Base-by-base conservation (phyloP, 495 filamentous ascomycete species). In the Penicillium tannophilum region DNA sequence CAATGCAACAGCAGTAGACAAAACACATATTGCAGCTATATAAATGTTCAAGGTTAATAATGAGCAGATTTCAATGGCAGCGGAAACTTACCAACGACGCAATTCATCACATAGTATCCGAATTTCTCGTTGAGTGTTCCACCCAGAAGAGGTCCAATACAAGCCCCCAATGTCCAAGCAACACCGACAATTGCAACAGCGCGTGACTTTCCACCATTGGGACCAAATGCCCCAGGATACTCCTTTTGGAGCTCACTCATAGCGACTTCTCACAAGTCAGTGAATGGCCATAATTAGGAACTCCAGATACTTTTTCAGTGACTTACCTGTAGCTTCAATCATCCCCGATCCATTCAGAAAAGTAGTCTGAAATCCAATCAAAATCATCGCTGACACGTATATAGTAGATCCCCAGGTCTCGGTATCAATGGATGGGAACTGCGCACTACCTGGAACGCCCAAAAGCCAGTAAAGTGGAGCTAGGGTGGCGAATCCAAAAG, bases 371-470 rank as follows among this genome's bases (percentile, higher is more conserved):
- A 49, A 14, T n/a, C 44, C 45, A 12, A 56, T 17, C 6, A 43
- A 33, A 24, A 28, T 26, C 17, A 49, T 47, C 6, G 44, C 12
- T 0, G 14, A 4, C 6, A 56, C 11, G 4, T 49, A 50, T 5
- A 56, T 24, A 14, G 43, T 11, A 36, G 28, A 9, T 11, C 44
- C 54, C 20, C 14, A 7, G 14, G 39, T 28, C 8, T 9, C 42
- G 3, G 17, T 11, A 19, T 2, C 20, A 12, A 12, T 45, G 20
- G 35, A n/a, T 17, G 55, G 12, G 24, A 30, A 58, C 3, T 49
- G 54, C n/a, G 48, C 58, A 4, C 58, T 46, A 2, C 60, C 60
- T 0, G 60, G 55, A 7, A 58, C 42, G 4, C 60, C 55, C 30
- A 62, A 31, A 19, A 54, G 14, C 55, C 50, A 58, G 3, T 58